A percentile compares a stretch with the other conserved stretches of the same genome.
These are phyloP conservation scores for Bipolaris cookei DNA, from an alignment of 2,329 filamentous ascomycete genomes.

Conservation along the genomic window DNA sequence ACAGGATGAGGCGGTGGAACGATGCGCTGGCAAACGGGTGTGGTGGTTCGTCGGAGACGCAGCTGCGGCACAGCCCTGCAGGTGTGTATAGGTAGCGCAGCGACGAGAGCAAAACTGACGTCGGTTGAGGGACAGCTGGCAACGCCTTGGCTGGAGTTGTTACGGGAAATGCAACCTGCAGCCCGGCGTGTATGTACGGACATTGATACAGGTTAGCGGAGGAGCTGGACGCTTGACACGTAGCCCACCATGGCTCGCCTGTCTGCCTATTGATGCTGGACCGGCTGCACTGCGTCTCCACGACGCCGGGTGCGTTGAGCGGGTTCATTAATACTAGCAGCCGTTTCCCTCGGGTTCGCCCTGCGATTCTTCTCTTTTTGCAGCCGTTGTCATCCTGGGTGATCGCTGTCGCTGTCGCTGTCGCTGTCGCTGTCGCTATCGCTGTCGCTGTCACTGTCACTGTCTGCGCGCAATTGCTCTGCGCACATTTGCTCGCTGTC, in stretches of 20 bases:
- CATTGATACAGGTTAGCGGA: slow-evolving; percentile 45
- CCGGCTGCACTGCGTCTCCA: slow-evolving; percentile 46
- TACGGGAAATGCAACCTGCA: slow-evolving; percentile 40
- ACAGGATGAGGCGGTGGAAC: slow-evolving; percentile 23
- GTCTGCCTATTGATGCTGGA: slow-evolving; percentile 51
- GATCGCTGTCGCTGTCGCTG: slow-evolving; percentile 5
- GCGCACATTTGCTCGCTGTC: slow-evolving; percentile 29
- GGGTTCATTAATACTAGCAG: slow-evolving; percentile 43
- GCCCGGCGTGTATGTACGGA: neutral
- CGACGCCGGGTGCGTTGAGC: slow-evolving; percentile 39
- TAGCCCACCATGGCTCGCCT: slow-evolving; percentile 46
- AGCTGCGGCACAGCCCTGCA: slow-evolving; percentile 34
- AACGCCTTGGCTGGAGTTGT: slow-evolving; percentile 38
- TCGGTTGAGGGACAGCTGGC: slow-evolving; percentile 45
- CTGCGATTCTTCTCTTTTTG: slow-evolving; percentile 31
- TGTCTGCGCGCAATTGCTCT: slow-evolving; percentile 29
- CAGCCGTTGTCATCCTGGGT: slow-evolving; percentile 14
- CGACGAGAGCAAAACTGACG: slow-evolving; percentile 27
- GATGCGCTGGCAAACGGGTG: slow-evolving; percentile 36
- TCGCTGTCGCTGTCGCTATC: neutral
- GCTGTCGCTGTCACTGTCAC: slow-evolving; percentile 10
- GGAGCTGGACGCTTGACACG: slow-evolving; percentile 44
- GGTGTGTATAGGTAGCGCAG: slow-evolving; percentile 5
- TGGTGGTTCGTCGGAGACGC: slow-evolving; percentile 26
- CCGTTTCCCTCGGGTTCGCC: slow-evolving; percentile 33